Conservation (phyloP, 305 asterid species). For the Solanum hybrid region DNA sequence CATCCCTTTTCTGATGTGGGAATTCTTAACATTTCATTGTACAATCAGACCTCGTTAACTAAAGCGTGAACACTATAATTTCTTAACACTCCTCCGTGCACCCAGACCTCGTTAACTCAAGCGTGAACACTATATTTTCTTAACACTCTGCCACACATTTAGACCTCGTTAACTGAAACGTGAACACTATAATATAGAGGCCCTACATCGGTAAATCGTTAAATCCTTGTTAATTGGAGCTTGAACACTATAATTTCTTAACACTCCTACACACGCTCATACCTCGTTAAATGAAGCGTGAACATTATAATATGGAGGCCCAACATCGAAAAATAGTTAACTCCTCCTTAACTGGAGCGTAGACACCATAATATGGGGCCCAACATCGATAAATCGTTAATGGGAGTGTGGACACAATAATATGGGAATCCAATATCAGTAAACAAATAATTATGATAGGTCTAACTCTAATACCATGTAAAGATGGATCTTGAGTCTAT, state of each 20-base stretch:
- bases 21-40: too few species aligned
- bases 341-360: neutral
- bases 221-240: neutral
- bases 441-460: too few species aligned
- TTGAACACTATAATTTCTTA: neutral
- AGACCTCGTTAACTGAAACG: neutral
- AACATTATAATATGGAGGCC: neutral
- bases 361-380: neutral
- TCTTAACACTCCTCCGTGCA: neutral
- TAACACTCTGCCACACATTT: neutral
- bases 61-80: neutral
- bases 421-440: too few species aligned
- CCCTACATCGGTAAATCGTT: neutral
- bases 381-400: neutral
- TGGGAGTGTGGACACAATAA: neutral
- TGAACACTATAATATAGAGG: neutral
- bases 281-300: neutral
- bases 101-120: neutral
- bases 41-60: neutral
- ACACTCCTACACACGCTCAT: accelerated
- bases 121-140: neutral
- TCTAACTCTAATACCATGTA: neutral
- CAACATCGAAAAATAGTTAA: too few species aligned
- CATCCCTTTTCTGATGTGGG: neutral
- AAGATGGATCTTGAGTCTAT: too few species aligned